Evolutionary conservation across 164 flowering plant species (phyloP).

Genomic region (Umbilicus rupestris): DNA sequence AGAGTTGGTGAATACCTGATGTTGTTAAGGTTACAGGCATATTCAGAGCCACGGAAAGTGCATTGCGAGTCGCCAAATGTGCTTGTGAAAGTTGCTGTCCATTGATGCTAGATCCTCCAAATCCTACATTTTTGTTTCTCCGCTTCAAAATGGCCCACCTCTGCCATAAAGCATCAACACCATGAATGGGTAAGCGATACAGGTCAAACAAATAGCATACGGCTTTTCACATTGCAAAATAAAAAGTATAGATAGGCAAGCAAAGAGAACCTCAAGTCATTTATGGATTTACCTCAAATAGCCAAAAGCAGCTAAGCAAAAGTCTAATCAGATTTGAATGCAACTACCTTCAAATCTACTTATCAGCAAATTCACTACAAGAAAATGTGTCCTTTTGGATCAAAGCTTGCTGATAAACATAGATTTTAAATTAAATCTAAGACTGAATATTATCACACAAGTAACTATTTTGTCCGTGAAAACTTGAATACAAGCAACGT

Average conservation of each 20-base stretch:
- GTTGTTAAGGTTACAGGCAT: constrained; percentile 32
- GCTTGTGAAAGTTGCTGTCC: constrained; percentile 28
- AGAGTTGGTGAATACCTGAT: constrained; percentile 11
- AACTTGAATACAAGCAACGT: neutral
- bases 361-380: neutral
- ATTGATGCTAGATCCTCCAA: constrained; percentile 21
- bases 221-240: too few relatives aligned
- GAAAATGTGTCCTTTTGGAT: neutral
- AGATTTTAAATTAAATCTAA: too few relatives aligned
- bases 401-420: too few relatives aligned
- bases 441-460: too few relatives aligned
- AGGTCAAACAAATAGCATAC: too few relatives aligned
- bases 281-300: too few relatives aligned
- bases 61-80: constrained; percentile 50
- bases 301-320: too few relatives aligned
- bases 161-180: neutral
- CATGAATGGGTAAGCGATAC: too few relatives aligned
- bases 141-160: constrained; percentile 54
- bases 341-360: neutral
- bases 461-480: too few relatives aligned
- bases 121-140: constrained; percentile 21
- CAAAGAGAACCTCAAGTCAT: too few relatives aligned
- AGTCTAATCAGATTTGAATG: neutral
- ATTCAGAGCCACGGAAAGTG: constrained; percentile 54
- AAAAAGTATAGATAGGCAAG: too few relatives aligned